Base-by-base conservation (phyloP, 345 rosid species). In the Carallia brachiata region DNA sequence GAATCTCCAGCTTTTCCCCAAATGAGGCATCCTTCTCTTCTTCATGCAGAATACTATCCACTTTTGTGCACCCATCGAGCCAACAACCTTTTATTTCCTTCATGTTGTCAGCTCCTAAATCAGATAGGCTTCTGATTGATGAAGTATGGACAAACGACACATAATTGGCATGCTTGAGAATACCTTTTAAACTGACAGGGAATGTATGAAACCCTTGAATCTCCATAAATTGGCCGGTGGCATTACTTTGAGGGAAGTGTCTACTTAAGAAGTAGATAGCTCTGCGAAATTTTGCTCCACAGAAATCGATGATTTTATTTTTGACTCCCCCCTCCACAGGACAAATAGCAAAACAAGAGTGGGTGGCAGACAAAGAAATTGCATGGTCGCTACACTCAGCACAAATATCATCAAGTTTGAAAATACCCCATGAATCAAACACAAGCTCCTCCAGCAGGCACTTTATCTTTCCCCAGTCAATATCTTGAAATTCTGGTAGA, bases 41-140 rank as follows among this genome's bases (percentile, higher is more conserved):
- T 6, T 57, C 1, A 31, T 32, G 0, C 34, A 82, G 73, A 55
- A 86, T 72, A 66, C 70, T 37, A 23, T 65, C 19, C 75, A 77
- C 48, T n/a, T 80, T 40, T 0, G 1, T 1, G 76, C 88, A 86
- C 71, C 81, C 68, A 5, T 74, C 77, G 47, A 88, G 52, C 80
- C 79, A 84, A 47, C 74, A 80, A 7, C 81, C 66, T 66, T 73
- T 81, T 52, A 82, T 53, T 6, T 60, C 72, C 13, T 18, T 60
- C 66, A 70, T 61, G 30, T 62, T 53, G 28, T 37, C 78, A 6
- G 70, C 23, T 13, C 70, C 72, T 15, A 87, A 64, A 66, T 73
- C 65, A 47, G 86, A 84, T 53, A 75, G 60, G 78, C 66, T 55
- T 6, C 27, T 78, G 57, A 74, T 13, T 30, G 69, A 71, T 27